Base-by-base conservation (phyloP, 176 grass and related monocot species). In the Carex kokanica region DNA sequence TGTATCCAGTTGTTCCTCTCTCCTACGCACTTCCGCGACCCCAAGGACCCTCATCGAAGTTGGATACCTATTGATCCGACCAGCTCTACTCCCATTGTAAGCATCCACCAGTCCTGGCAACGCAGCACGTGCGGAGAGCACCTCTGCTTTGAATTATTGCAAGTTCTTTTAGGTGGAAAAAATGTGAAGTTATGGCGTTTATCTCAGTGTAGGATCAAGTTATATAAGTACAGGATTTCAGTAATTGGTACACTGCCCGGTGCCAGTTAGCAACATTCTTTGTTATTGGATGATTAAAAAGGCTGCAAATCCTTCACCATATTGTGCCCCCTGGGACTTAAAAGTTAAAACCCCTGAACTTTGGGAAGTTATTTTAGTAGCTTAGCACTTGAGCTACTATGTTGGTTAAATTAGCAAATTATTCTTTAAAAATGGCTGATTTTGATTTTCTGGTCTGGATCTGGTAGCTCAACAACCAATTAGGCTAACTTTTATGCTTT, bases 1-100 rank as follows among this genome's bases (percentile, higher is more conserved):
- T 89, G 92, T 67, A 87, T 98, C 67, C 92, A 94, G 90, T 83
- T 89, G 31, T 91, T 94, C 66, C 83, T 98, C 4, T 91, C 95
- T 13, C 87, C 92, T 25, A 93, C 95, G 13, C 95, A 93, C 81
- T 81, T 94, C 84, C 90, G 92, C 25, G 82, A 93, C 89, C 92
- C 92, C 51, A 24, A 72, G 60, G 90, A 94, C 59, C 95, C 86
- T 34, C 73, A 10, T 41, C 86, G 92, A 60, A 91, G 47, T 80
- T 98, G 92, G 95, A 89, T 91, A 72, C 87, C 81, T 81, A n/a
- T 90, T 61, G 84, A 86, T 62, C 5, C 61, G 61, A 84, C 85
- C 45, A 67, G 64, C 81, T 74, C 55, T 31, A 31, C 80, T 24
- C 49, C 78, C 4, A 86, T 81, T 60, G 57, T 86, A 70, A 43